These are phyloP conservation scores for Yamadazyma diddensiae DNA, from an alignment of 1,139 yeast genomes.

Conservation along the genomic window DNA sequence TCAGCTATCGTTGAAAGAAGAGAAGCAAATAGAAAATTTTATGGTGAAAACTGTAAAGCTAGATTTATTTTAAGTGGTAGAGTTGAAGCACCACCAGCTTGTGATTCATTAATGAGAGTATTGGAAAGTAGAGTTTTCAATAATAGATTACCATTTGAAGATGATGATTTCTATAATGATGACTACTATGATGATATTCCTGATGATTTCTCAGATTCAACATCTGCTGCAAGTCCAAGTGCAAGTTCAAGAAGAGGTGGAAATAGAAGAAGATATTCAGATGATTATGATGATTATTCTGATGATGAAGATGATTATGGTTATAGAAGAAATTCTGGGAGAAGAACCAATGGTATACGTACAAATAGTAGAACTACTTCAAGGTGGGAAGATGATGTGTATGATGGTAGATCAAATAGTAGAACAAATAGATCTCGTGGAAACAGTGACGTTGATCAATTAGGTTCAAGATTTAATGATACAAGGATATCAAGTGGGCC, in stretches of 20 bases:
- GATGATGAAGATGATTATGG: slow-evolving; percentile 30
- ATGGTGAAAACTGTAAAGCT: slow-evolving; percentile 85
- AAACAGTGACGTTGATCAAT: slow-evolving; percentile 34
- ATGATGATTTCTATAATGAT: slow-evolving; percentile 54
- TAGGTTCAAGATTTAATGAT: slow-evolving; percentile 30
- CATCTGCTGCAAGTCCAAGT: slow-evolving; percentile 29
- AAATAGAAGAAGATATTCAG: slow-evolving; percentile 36
- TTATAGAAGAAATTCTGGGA: slow-evolving; percentile 12
- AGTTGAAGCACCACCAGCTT: slow-evolving; percentile 91
- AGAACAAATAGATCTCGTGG: slow-evolving; percentile 24
- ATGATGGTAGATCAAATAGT: slow-evolving; percentile 41
- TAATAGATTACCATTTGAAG: slow-evolving; percentile 48
- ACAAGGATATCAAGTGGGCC: slow-evolving; percentile 33
- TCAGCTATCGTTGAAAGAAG: slow-evolving; percentile 93
- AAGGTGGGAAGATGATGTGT: slow-evolving; percentile 81
- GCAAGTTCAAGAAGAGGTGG: slow-evolving; percentile 23
- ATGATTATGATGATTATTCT: slow-evolving; percentile 42
- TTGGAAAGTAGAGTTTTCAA: slow-evolving; percentile 84
- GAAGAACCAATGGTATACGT: slow-evolving; percentile 8
- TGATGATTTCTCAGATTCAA: slow-evolving; percentile 48
- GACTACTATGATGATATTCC: slow-evolving; percentile 75
- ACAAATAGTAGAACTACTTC: slow-evolving; percentile 18
- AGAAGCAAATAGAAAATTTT: slow-evolving; percentile 93
- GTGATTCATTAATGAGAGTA: slow-evolving; percentile 83
- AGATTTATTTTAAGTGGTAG: slow-evolving; percentile 78